Conservation (phyloP, 2,329 filamentous ascomycete species). For the Periconia sp. region DNA sequence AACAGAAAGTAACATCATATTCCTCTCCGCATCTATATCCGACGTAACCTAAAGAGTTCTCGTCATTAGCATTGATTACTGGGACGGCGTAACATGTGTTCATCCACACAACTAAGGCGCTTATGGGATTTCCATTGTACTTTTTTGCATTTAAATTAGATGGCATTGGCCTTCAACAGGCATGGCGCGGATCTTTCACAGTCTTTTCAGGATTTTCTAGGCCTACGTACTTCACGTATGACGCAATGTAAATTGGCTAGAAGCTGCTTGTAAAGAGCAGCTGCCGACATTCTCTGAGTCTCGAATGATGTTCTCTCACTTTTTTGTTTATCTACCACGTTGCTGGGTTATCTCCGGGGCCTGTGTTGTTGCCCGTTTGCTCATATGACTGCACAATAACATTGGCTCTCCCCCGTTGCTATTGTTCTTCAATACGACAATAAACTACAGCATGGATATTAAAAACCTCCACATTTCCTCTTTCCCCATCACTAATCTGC, state of each 20-base stretch:
- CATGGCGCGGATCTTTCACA: background rate
- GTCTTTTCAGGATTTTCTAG: background rate
- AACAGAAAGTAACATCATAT: constrained; percentile 25
- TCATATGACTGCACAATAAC: too few relatives aligned
- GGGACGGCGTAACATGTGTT: constrained; percentile 25
- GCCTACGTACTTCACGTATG: background rate
- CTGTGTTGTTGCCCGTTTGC: too few relatives aligned
- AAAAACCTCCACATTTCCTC: too few relatives aligned
- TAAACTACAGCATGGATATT: too few relatives aligned
- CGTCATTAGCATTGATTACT: background rate
- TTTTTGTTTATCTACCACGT: background rate
- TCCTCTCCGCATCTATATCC: background rate
- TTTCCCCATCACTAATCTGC: too few relatives aligned
- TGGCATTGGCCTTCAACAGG: constrained; percentile 36
- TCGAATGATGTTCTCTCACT: background rate
- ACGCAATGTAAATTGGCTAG: background rate
- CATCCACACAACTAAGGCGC: constrained; percentile 32
- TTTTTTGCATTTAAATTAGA: constrained; percentile 17
- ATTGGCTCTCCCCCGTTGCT: too few relatives aligned
- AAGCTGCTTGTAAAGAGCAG: background rate
- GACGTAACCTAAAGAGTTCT: background rate
- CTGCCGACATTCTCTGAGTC: background rate
- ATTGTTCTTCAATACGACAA: too few relatives aligned
- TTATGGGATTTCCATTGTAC: constrained; percentile 10
- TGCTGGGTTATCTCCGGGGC: too few relatives aligned